These are phyloP conservation scores for Geotrichum restrictum DNA, from an alignment of 1,139 yeast genomes.

Conservation along the genomic window DNA sequence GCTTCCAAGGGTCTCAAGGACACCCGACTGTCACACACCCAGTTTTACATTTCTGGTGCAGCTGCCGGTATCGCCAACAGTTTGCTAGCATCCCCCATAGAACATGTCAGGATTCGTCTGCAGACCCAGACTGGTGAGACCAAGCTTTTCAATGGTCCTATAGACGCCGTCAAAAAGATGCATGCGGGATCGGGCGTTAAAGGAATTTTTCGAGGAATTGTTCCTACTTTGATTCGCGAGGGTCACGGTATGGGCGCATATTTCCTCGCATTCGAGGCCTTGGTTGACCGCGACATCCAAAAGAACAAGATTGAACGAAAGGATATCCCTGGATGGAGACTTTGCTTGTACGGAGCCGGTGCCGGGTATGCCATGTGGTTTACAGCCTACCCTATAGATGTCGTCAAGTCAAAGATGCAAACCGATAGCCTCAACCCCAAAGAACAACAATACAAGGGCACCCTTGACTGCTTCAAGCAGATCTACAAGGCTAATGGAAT, in stretches of 20 bases:
- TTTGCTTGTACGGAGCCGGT: slow-evolving; percentile 76
- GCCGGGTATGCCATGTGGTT: slow-evolving; percentile 88
- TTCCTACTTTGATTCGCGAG: slow-evolving; percentile 79
- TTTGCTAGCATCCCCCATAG: slow-evolving; percentile 84
- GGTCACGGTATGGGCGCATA: slow-evolving; percentile 84
- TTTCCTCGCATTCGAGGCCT: slow-evolving; percentile 82
- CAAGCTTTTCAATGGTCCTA: slow-evolving; percentile 64
- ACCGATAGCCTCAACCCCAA: slow-evolving; percentile 64
- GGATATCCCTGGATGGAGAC: slow-evolving; percentile 79
- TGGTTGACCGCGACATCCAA: slow-evolving; percentile 60
- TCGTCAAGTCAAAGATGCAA: slow-evolving; percentile 79
- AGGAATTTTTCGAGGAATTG: slow-evolving; percentile 72
- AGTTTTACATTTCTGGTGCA: slow-evolving; percentile 76
- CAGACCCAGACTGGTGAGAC: slow-evolving; percentile 67
- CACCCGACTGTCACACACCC: slow-evolving; percentile 45
- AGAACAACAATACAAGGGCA: slow-evolving; percentile 44
- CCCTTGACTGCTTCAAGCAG: slow-evolving; percentile 53
- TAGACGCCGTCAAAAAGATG: slow-evolving; percentile 67
- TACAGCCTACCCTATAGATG: slow-evolving; percentile 77
- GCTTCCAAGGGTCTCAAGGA: slow-evolving; percentile 40
- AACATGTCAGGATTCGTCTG: slow-evolving; percentile 83
- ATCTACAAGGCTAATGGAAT: slow-evolving; percentile 57
- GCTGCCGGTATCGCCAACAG: slow-evolving; percentile 90
- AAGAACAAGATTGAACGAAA: slow-evolving; percentile 47
- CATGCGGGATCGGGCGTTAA: slow-evolving; percentile 51